phyloP scores from a whole-genome alignment of 73 alveolate genomes.

The Tetrahymena thermophila region DNA sequence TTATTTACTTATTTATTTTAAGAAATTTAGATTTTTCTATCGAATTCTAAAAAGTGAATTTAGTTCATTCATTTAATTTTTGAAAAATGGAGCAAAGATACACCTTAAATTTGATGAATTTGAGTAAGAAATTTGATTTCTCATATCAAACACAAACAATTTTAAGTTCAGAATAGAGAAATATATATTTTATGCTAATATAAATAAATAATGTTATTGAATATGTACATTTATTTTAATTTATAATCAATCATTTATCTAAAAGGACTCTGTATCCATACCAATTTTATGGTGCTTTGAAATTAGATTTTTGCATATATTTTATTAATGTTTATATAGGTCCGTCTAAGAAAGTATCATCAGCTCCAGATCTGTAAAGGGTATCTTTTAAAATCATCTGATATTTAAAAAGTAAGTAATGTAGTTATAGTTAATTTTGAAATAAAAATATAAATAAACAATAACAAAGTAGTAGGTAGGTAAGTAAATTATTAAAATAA shows the following conservation, averaged over 20 bases:
- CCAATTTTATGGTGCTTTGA: constrained; percentile 81
- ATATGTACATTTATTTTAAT: background rate
- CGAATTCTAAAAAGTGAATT: background rate
- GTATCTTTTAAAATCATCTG: constrained; percentile 32
- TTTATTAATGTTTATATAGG: constrained; percentile 36
- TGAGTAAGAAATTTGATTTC: background rate
- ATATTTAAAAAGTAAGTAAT: constrained; percentile 66
- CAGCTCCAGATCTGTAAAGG: background rate
- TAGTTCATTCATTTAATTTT: background rate
- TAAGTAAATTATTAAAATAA: too few relatives aligned
- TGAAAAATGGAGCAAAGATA: background rate
- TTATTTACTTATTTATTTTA: background rate
- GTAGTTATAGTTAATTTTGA: too few relatives aligned
- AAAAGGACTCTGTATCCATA: constrained; percentile 72
- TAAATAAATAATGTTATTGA: background rate
- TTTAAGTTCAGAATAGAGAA: background rate
- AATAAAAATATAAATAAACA: too few relatives aligned
- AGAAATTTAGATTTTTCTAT: background rate
- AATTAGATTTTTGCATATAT: constrained; percentile 33
- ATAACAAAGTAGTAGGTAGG: too few relatives aligned
- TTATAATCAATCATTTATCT: constrained; percentile 51
- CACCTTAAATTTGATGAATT: background rate
- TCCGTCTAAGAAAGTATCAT: constrained; percentile 28
- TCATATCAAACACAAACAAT: background rate
- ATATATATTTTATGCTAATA: background rate